Base-by-base conservation (phyloP, 371 early-diverging fungal genomes). In the Mucor saturninus region DNA sequence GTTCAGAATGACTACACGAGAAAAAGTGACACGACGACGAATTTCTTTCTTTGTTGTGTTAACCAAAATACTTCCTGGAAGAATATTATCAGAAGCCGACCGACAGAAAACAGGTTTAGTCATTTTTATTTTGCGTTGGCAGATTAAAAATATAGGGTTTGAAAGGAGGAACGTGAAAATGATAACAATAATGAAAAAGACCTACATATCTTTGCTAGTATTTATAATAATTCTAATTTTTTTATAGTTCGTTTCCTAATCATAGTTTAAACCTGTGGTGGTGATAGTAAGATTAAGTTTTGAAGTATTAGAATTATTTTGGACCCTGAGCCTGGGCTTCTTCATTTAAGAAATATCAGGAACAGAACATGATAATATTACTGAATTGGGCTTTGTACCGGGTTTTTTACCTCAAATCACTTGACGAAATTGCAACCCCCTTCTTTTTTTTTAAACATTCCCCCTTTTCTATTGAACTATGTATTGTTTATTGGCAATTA, bases 1-100 rank as follows among this genome's bases (percentile, higher is more conserved):
- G 63, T 74, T 74, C 32, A 74, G 53, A 7, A 74, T 71, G 6
- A 74, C 64, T 0, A 74, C 72, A 30, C 69, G 71, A 14, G 75
- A 74, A 29, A 74, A 74, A 5, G 69, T 72, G 14, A 72, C 66
- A 38, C 63, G 66, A 13, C 72, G 64, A 2, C 45, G 32, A 7
- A 59, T 13, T 29, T 59, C 54, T 53, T 48, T 49, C 37, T 30
- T 59, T 3, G 38, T 49, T 29, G 28, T 39, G 28, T 49, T 39
- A 37, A 50, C 38, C 4, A 59, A 29, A 29, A 50, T 48, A 6
- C 39, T 35, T 48, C 40, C 15, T 38, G 49, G 50, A 50, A 28
- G 15, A 31, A 37, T n/a, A 46, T 46, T 46, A 45, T 58, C 49
- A 45, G 58, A 37, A 35, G 35, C 26, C 15, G 58, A 58, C 0